Evolutionary conservation across 768 basidiomycete genomes (phyloP).

Genomic region (Postia placenta): DNA sequence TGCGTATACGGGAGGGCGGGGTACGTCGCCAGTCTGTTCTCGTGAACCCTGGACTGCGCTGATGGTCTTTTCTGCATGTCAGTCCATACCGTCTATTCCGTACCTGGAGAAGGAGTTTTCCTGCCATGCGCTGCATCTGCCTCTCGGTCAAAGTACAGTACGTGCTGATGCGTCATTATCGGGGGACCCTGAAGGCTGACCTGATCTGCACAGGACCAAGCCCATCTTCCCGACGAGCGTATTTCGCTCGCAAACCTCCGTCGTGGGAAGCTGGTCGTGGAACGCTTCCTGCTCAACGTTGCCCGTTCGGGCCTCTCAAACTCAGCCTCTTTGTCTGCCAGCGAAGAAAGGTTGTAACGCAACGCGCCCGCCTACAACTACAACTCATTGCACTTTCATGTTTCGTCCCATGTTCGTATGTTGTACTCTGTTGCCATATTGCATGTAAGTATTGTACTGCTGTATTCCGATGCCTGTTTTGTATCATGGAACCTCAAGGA

Average conservation of each 20-base stretch:
- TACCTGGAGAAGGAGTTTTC: conserved; percentile 89
- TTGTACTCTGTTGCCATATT: no score
- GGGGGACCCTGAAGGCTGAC: neutral
- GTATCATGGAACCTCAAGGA: no score
- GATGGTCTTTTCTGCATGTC: no score
- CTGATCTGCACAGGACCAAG: conserved; percentile 60
- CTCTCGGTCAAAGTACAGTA: conserved; percentile 88
- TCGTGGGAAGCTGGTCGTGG: conserved; percentile 70
- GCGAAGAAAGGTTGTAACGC: no score
- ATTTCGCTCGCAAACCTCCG: conserved; percentile 80
- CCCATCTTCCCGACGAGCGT: conserved; percentile 90
- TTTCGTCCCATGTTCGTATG: no score
- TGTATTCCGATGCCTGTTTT: no score
- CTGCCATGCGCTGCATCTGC: conserved; percentile 88
- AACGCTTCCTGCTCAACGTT: conserved; percentile 61
- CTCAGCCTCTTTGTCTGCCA: neutral
- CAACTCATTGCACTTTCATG: no score
- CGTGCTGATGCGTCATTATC: neutral
- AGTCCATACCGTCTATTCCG: conserved; percentile 94
- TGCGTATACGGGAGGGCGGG: conserved; percentile 91
- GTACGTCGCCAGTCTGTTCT: conserved; percentile 38
- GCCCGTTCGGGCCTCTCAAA: conserved; percentile 12
- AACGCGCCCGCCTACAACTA: no score
- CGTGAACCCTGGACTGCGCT: no score
- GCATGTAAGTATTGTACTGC: no score